Evolutionary conservation across 345 rosid species (phyloP), one percentile per base, ranked within the genome.

Genomic region (Citrus inodora): DNA sequence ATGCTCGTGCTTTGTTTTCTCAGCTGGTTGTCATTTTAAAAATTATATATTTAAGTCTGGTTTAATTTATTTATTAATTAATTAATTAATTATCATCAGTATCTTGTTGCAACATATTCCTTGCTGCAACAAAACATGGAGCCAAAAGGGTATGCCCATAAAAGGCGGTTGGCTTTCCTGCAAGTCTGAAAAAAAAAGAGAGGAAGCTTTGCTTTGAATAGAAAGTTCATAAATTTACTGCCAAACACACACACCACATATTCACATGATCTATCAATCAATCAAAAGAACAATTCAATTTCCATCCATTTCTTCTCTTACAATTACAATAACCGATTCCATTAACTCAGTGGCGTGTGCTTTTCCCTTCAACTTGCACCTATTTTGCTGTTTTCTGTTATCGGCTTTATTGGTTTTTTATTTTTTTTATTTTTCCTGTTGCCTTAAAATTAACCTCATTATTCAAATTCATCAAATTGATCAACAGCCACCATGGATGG

Each of bases 191-290:
- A 64, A 65, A 76, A 64, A 65, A 61, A 78, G 25, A 68, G 37
- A 16, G 74, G 78, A 88, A 81, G 81, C 94, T 90, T 93, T 81
- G 89, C 93, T 88, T 89, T 85, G 83, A 91, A 85, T 85, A 80
- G 92, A 89, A 91, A 86, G 87, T 77, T 11, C 3, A 46, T 13
- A 11, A 84, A 75, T 61, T 76, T 60, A 40, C 69, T 80, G 81
- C 42, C 71, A 56, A 75, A 79, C 85, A 68, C 62, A 68, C 62
- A 9, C 38, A 42, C 58, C 79, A 38, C 73, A 78, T 59, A 14
- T 24, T 71, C 74, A 46, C 80, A 73, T 32, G 74, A 73, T 59
- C 1, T 16, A 17, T 53, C 58, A 53, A 53, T 53, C 58, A 48
- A 4, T 46, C 51, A 46, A 46, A 46, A 46, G 51, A 46, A 46